phyloP scores from a whole-genome alignment of 805 yeast species.

The Ogataea dorogensis region DNA sequence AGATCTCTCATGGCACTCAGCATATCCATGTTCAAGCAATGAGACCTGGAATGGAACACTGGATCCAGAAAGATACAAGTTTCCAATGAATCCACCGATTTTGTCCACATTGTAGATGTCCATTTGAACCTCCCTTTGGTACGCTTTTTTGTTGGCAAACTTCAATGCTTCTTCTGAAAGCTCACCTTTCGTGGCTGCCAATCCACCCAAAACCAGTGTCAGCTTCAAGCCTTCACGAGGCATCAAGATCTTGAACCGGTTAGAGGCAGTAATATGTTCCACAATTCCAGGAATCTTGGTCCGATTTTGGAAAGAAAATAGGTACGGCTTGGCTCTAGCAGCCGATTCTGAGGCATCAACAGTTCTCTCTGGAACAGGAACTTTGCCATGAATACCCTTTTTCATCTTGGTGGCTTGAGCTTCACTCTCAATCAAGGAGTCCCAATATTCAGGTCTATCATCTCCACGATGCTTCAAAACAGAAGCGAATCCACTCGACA shows the following conservation, averaged over 20 bases:
- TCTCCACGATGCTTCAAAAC: constrained; percentile 74
- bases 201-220: constrained; percentile 74
- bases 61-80: constrained; percentile 51
- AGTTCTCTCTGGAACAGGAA: constrained; percentile 56
- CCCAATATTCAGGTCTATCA: constrained; percentile 77
- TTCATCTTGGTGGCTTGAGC: constrained; percentile 52
- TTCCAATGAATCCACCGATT: constrained; percentile 79
- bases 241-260: constrained; percentile 60
- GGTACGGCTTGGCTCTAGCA: constrained; percentile 69
- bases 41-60: constrained; percentile 55
- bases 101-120: constrained; percentile 70
- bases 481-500: constrained; percentile 68
- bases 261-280: constrained; percentile 68
- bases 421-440: constrained; percentile 68
- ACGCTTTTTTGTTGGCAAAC: constrained; percentile 50
- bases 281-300: constrained; percentile 65
- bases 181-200: constrained; percentile 43
- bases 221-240: constrained; percentile 72
- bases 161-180: constrained; percentile 51
- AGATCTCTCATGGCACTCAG: constrained; percentile 63
- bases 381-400: constrained; percentile 62
- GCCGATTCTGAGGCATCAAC: constrained; percentile 80
- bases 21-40: constrained; percentile 62
- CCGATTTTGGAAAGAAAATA: constrained; percentile 67
- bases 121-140: constrained; percentile 73